Evolutionary conservation across 345 rosid genomes (phyloP).

Genomic region (Pelargonium nanum): DNA sequence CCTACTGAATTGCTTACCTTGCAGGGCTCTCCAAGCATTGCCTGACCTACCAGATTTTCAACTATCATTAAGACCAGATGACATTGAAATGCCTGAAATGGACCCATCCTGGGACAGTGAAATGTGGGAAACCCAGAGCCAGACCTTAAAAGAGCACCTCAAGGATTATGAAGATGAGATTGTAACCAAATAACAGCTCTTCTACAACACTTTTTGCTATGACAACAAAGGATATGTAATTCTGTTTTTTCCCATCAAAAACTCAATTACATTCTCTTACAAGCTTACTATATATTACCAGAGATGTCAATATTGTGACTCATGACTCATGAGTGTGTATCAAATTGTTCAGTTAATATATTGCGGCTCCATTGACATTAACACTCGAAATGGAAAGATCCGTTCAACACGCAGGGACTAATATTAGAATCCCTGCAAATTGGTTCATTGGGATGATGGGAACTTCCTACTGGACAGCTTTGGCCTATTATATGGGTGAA

Average conservation of each 20-base stretch:
- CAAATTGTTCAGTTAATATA: background rate
- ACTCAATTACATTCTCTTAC: background rate
- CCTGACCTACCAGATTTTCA: slow-evolving; percentile 89
- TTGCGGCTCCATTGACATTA: background rate
- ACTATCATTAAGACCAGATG: slow-evolving; percentile 73
- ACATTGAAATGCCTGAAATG: slow-evolving; percentile 48
- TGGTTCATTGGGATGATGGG: background rate
- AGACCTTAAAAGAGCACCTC: slow-evolving; percentile 54
- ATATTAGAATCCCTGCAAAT: background rate
- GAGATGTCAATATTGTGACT: background rate
- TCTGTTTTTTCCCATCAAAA: background rate
- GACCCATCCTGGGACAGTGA: slow-evolving; percentile 42
- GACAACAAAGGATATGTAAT: too few relatives aligned
- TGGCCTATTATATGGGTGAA: too few relatives aligned
- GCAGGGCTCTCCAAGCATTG: slow-evolving; percentile 60
- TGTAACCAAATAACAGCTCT: slow-evolving; percentile 8
- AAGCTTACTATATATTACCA: background rate
- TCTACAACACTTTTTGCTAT: too few relatives aligned
- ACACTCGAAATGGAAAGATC: background rate
- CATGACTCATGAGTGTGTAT: too few relatives aligned
- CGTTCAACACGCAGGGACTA: background rate
- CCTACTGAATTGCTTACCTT: slow-evolving; percentile 4
- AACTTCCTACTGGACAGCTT: too few relatives aligned
- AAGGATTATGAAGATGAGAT: slow-evolving; percentile 37
- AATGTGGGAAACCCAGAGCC: slow-evolving; percentile 47